phyloP scores from a whole-genome alignment of 108 stramenopile genomes.

The Asterionellopsis glacialis region DNA sequence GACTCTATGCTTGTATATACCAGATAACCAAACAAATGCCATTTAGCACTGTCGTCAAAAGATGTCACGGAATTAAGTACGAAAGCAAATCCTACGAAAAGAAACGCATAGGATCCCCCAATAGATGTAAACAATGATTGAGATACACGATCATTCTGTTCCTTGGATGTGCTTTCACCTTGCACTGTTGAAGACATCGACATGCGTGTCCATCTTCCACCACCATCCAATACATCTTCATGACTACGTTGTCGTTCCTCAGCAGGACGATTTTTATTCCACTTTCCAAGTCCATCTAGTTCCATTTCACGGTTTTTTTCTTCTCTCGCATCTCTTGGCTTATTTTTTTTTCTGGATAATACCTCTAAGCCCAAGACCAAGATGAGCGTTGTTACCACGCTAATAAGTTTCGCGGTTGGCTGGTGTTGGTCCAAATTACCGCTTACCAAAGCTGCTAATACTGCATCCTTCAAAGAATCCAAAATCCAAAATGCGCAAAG shows the following conservation, averaged over 20 bases:
- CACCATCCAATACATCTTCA: slow-evolving; percentile 35
- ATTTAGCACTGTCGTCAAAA: slow-evolving; percentile 8
- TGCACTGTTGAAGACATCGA: slow-evolving; percentile 5
- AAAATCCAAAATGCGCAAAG: slow-evolving; percentile 80
- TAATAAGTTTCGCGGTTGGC: slow-evolving; percentile 84
- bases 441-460: slow-evolving; percentile 77
- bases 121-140: slow-evolving; percentile 62
- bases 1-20: slow-evolving; percentile 90
- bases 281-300: slow-evolving; percentile 5
- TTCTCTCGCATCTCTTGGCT: slow-evolving; percentile 12
- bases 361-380: slow-evolving; percentile 70
- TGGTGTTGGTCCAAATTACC: slow-evolving; percentile 84
- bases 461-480: slow-evolving; percentile 92
- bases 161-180: slow-evolving; percentile 10
- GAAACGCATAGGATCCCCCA: slow-evolving; percentile 52
- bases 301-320: slow-evolving; percentile 29
- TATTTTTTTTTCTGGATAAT: slow-evolving; percentile 13
- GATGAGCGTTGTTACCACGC: slow-evolving; percentile 57
- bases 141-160: slow-evolving; percentile 20
- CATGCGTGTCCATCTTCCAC: slow-evolving; percentile 41
- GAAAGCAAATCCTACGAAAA: slow-evolving; percentile 29
- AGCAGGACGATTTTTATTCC: not conserved
- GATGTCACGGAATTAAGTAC: not conserved
- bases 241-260: slow-evolving; percentile 5
- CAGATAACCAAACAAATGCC: slow-evolving; percentile 81